Evolutionary conservation across 441 rosid genomes (phyloP).

Genomic region (Dalechampia spathulata): DNA sequence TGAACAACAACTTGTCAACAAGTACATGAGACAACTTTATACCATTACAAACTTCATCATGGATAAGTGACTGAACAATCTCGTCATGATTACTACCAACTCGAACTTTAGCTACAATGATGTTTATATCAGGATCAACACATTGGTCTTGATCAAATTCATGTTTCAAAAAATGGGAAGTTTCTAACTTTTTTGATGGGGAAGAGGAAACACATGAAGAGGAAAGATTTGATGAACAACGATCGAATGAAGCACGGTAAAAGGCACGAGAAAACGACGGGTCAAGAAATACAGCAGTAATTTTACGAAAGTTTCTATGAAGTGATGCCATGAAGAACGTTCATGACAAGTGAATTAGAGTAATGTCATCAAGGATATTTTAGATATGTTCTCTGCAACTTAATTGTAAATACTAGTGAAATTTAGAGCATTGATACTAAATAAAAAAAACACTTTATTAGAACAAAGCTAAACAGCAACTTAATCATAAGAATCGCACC

Average conservation of each 20-base stretch:
- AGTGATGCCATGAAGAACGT: constrained; percentile 27
- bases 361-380: not conserved
- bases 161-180: constrained; percentile 13
- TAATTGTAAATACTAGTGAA: not conserved
- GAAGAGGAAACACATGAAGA: constrained; percentile 13
- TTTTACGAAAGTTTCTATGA: constrained; percentile 16
- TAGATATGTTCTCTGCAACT: not conserved
- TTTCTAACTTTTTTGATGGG: constrained; percentile 1
- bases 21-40: constrained; percentile 41
- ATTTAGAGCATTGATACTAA: not conserved
- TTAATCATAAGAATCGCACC: too few species aligned
- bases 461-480: too few species aligned
- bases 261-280: constrained; percentile 16
- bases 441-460: too few species aligned
- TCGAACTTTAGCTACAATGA: constrained; percentile 27
- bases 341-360: constrained; percentile 1
- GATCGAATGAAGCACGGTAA: constrained; percentile 13
- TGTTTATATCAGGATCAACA: constrained; percentile 20
- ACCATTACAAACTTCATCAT: constrained; percentile 30
- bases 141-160: constrained; percentile 10
- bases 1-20: constrained; percentile 43
- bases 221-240: constrained; percentile 16
- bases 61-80: constrained; percentile 30
- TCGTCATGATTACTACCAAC: constrained; percentile 40
- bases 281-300: constrained; percentile 12